A percentile compares a stretch with the other conserved stretches of the same genome.
phyloP scores from a whole-genome alignment of 192 early-diverging fungal species.

The Coemansia sp. region DNA sequence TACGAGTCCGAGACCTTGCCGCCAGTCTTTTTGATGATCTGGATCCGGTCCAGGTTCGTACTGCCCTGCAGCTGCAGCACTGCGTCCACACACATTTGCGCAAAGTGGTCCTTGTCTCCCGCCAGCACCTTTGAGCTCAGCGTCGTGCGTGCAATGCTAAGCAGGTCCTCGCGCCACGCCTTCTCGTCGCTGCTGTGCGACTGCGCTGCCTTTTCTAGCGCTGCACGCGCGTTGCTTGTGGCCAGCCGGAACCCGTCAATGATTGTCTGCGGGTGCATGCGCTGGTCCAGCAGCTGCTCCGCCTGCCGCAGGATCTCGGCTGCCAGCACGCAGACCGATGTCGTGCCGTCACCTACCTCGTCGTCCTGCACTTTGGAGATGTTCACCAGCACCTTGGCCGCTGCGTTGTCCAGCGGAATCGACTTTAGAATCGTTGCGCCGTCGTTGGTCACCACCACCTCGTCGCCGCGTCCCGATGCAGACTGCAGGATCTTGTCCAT shows the following conservation, averaged over 20 bases:
- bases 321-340: slow-evolving; percentile 95
- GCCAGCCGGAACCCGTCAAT: slow-evolving; percentile 95
- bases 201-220: slow-evolving; percentile 74
- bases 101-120: slow-evolving; percentile 94
- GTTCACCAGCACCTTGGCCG: slow-evolving; percentile 96
- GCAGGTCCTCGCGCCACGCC: slow-evolving; percentile 82
- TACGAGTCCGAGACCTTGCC: slow-evolving; percentile 94
- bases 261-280: slow-evolving; percentile 97
- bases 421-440: slow-evolving; percentile 99
- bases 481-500: slow-evolving; percentile 99
- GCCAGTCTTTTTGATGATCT: slow-evolving; percentile 99
- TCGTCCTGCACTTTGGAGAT: slow-evolving; percentile 99
- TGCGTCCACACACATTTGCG: slow-evolving; percentile 93
- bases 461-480: slow-evolving; percentile 52
- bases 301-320: slow-evolving; percentile 94
- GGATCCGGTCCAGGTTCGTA: slow-evolving; percentile 97
- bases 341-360: slow-evolving; percentile 99
- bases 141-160: slow-evolving; percentile 97
- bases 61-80: slow-evolving; percentile 93
- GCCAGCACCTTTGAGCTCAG: slow-evolving; percentile 95
- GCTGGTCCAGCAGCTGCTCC: slow-evolving; percentile 86
- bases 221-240: slow-evolving; percentile 73
- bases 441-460: slow-evolving; percentile 94
- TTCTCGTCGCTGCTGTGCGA: slow-evolving; percentile 74
- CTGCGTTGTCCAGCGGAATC: slow-evolving; percentile 96